These are phyloP conservation scores for Rhododendron kiyosumense DNA, from an alignment of 148 eudicot genomes.

Conservation along the genomic window DNA sequence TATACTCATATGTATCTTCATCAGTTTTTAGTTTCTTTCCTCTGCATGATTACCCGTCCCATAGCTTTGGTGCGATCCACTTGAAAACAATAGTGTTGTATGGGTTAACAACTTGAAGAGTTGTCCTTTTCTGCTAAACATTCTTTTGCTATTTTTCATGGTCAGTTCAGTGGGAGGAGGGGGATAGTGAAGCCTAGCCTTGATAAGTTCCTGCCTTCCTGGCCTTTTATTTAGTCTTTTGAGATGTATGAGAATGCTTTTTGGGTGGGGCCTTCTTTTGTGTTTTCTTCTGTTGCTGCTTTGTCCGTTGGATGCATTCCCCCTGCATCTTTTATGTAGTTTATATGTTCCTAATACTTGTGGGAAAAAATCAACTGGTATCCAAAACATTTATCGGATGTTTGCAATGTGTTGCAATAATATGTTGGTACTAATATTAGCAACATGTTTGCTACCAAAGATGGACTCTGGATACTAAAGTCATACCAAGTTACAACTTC, in stretches of 20 bases:
- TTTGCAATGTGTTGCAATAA: not conserved
- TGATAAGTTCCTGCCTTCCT: not conserved
- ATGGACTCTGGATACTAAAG: not conserved
- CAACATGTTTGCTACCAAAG: not conserved
- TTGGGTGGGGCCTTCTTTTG: not conserved
- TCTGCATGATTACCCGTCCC: not conserved
- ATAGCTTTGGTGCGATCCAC: not conserved
- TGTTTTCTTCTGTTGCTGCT: not conserved
- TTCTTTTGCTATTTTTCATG: not conserved
- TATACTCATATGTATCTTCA: constrained; percentile 9
- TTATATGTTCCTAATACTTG: not conserved
- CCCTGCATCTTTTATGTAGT: not conserved
- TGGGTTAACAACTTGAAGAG: not conserved
- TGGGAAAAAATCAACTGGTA: not conserved
- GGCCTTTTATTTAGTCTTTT: not conserved
- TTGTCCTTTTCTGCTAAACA: not conserved
- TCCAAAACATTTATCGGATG: not conserved
- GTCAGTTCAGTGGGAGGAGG: not conserved
- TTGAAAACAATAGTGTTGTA: not conserved
- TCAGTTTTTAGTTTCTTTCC: not conserved
- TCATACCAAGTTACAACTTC: not conserved
- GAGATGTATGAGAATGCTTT: not conserved
- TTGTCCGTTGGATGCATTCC: not conserved
- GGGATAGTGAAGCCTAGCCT: not conserved
- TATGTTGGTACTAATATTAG: not conserved